These are phyloP conservation scores for Dactylellina leptospora DNA, from an alignment of 2,329 filamentous ascomycete species.

Conservation along the genomic window DNA sequence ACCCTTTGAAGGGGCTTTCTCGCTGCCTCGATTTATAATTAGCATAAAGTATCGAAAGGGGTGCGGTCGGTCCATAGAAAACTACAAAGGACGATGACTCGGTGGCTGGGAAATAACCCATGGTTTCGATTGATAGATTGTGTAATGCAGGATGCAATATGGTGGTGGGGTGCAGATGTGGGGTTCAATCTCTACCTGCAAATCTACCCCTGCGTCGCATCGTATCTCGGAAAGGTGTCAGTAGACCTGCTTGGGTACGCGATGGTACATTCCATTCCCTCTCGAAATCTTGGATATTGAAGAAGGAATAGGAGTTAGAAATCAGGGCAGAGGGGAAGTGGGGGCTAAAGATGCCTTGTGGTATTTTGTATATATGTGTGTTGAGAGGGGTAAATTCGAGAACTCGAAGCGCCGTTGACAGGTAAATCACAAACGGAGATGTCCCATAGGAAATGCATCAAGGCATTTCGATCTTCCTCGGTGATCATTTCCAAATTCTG, in stretches of 20 bases:
- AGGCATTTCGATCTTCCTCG: conserved; percentile 1
- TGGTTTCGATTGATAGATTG: neutral
- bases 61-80: neutral
- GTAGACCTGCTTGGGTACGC: neutral
- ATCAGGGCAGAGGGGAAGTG: neutral
- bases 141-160: neutral
- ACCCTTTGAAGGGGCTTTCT: too few species aligned
- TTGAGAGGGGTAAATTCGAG: neutral
- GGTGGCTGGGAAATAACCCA: neutral
- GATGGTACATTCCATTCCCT: neutral
- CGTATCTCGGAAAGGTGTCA: conserved; percentile 13
- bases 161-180: conserved; percentile 8
- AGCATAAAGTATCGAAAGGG: neutral
- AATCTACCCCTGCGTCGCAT: conserved; percentile 24
- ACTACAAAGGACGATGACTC: neutral
- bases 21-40: neutral
- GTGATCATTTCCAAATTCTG: conserved; percentile 26
- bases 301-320: neutral
- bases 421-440: too few species aligned
- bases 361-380: conserved; percentile 23
- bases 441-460: neutral
- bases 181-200: conserved; percentile 6
- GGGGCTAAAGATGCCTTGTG: conserved; percentile 10
- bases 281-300: neutral
- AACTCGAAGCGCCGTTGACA: neutral